Evolutionary conservation across 345 rosid genomes (phyloP).

Genomic region (Hibiscus syriacus): DNA sequence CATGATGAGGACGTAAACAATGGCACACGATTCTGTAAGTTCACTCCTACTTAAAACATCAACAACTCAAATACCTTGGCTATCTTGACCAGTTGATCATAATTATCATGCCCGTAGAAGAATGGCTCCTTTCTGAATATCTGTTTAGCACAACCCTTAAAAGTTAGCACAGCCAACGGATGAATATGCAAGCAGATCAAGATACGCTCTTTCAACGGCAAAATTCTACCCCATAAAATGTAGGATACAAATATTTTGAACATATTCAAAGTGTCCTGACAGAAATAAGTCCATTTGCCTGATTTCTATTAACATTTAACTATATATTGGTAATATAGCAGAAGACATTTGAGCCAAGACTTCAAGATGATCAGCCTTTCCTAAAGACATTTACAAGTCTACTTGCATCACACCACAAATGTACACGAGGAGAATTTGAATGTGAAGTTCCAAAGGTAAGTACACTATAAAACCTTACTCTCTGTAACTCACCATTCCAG

Average conservation of each 20-base stretch:
- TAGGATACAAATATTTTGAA: conserved; percentile 1
- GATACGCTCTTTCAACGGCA: conserved; percentile 10
- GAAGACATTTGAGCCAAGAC: not conserved
- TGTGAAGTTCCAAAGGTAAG: conserved; percentile 4
- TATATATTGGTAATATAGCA: not conserved
- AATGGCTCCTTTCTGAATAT: conserved; percentile 98
- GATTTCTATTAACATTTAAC: not conserved
- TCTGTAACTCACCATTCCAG: conserved; percentile 83
- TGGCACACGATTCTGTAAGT: not conserved
- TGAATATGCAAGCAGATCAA: conserved; percentile 25
- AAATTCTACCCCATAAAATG: conserved; percentile 9
- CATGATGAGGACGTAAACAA: not conserved
- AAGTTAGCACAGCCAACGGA: conserved; percentile 22
- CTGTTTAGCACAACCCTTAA: too few relatives aligned
- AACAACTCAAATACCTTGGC: conserved; percentile 56
- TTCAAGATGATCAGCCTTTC: not conserved
- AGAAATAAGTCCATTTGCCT: conserved; percentile 1
- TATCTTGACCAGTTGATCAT: conserved; percentile 96
- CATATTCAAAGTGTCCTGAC: not conserved
- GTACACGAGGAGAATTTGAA: too few relatives aligned
- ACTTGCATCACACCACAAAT: too few relatives aligned
- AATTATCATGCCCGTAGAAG: conserved; percentile 97
- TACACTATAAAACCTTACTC: not conserved
- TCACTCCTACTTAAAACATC: not conserved
- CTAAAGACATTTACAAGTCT: too few relatives aligned